Evolutionary conservation across 2,329 filamentous ascomycete genomes (phyloP), one percentile per base, ranked within the genome.

Genomic region (Calonectria crousiana): DNA sequence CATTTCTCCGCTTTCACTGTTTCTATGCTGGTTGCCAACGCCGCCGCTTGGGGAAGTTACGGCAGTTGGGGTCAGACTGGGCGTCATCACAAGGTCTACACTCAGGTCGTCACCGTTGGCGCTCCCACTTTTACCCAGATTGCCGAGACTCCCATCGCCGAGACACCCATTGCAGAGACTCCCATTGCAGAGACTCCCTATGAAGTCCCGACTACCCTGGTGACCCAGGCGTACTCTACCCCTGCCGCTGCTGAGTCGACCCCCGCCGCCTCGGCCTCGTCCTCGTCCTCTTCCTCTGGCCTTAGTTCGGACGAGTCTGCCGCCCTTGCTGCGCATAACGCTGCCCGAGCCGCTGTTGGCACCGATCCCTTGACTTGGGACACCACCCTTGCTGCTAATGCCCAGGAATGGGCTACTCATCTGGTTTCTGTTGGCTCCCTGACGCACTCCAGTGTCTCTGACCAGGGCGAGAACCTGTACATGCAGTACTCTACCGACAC

Each of bases 401-500:
- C 79, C 20, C 79, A 79, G 69, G 71, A 74, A 58, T 80, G 79
- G 78, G 79, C 79, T 14, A 41, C 74, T 36, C 69, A 80, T 69
- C 76, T 80, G 3, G 78, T 71, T 38, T 72, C 73, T 18, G 23
- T 78, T 20, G 78, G 78, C 41, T 74, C 41, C 62, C 73, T 80
- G 14, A 10, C 34, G 16, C 79, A 80, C 78, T 78, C 79, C 11
- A 36, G 58, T 20, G 64, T 70, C 16, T n/a, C 26, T 2, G 79
- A 58, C 58, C 62, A 78, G 52, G 79, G 79, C 6, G 79, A 80
- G 78, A 80, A 80, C 77, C 76, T 80, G 2, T 80, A 78, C 75
- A 74, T 74, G 77, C 76, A 77, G 30, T 71, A 38, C 36, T 67
- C 58, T 49, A 52, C 30, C 47, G 64, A 53, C 28, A 66, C 72